A percentile compares a stretch with the other conserved stretches of the same genome.
phyloP scores from a whole-genome alignment of 306 rosid genomes.

The Clitoria ternatea region DNA sequence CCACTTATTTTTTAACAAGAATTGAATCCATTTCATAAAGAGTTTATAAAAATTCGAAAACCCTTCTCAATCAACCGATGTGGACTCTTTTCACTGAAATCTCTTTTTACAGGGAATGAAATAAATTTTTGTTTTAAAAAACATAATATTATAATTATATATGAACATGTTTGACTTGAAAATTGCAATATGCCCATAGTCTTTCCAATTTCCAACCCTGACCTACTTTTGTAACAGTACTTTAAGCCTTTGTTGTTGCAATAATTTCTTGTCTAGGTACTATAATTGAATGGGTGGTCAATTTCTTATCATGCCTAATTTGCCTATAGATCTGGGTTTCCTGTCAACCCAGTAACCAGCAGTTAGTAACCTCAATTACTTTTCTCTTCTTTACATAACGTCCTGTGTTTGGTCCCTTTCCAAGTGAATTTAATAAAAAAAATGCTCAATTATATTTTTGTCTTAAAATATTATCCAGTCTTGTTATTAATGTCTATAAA shows the following conservation, averaged over 20 bases:
- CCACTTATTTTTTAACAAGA: too few species aligned
- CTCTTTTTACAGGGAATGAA: neutral
- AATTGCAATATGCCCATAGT: too few species aligned
- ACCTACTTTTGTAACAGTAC: slow-evolving; percentile 8
- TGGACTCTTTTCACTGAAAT: too few species aligned
- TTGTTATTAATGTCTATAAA: too few species aligned
- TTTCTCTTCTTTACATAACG: neutral
- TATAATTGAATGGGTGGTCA: slow-evolving; percentile 13
- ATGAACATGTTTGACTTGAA: too few species aligned
- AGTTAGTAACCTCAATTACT: neutral
- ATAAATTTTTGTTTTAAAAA: neutral
- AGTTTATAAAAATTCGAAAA: too few species aligned
- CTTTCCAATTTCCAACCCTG: neutral
- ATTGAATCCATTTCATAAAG: too few species aligned
- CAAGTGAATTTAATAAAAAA: neutral
- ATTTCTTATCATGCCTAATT: neutral
- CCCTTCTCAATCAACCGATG: too few species aligned
- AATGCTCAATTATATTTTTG: too few species aligned
- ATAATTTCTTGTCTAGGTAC: slow-evolving; percentile 1
- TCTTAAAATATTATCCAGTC: too few species aligned
- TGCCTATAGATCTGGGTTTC: neutral
- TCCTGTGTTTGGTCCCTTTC: neutral
- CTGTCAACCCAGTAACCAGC: neutral
- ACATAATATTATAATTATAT: too few species aligned
- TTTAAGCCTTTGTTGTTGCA: neutral